These are phyloP conservation scores for Picea sitchensis DNA, from an alignment of 75 land plant genomes.

Conservation along the genomic window DNA sequence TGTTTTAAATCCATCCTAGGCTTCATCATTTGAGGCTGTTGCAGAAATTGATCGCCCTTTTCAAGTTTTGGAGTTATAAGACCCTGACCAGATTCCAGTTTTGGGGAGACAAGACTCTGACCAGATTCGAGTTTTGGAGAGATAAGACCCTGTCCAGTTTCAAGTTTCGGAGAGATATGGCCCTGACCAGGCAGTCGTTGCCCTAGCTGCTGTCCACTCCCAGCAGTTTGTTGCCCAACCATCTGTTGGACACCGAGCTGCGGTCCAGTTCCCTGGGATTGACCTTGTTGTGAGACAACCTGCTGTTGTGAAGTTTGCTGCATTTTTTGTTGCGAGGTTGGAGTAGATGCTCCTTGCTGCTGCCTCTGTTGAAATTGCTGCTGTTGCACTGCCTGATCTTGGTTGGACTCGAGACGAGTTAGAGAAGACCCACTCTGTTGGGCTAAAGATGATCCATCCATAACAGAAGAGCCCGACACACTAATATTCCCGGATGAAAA, in stretches of 20 bases:
- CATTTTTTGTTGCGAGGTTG: conserved; percentile 39
- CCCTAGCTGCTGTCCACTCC: conserved; percentile 7
- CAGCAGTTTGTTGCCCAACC: conserved; percentile 6
- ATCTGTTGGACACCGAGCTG: conserved; percentile 16
- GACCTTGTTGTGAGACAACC: conserved; percentile 19
- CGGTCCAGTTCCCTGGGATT: conserved; percentile 22
- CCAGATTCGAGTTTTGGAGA: too few species aligned
- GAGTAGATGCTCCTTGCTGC: conserved; percentile 45
- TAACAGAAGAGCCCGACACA: conserved; percentile 48
- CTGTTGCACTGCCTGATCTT: conserved; percentile 34
- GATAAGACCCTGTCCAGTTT: too few species aligned
- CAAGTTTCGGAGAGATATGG: neutral
- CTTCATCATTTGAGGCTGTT: conserved; percentile 30
- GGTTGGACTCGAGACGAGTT: conserved; percentile 27
- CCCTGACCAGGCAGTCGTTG: conserved; percentile 11
- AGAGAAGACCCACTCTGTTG: conserved; percentile 40
- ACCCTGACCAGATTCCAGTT: neutral
- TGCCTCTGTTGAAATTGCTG: conserved; percentile 33
- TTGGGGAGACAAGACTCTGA: too few species aligned
- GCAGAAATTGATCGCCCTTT: conserved; percentile 1
- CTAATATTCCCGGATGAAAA: conserved; percentile 76
- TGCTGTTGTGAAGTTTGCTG: conserved; percentile 24
- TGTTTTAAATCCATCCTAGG: conserved; percentile 46
- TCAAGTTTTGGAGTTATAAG: conserved; percentile 6
- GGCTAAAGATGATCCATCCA: conserved; percentile 55